phyloP scores from a whole-genome alignment of 116 monocot species.

The Papilionanthe hybrid region DNA sequence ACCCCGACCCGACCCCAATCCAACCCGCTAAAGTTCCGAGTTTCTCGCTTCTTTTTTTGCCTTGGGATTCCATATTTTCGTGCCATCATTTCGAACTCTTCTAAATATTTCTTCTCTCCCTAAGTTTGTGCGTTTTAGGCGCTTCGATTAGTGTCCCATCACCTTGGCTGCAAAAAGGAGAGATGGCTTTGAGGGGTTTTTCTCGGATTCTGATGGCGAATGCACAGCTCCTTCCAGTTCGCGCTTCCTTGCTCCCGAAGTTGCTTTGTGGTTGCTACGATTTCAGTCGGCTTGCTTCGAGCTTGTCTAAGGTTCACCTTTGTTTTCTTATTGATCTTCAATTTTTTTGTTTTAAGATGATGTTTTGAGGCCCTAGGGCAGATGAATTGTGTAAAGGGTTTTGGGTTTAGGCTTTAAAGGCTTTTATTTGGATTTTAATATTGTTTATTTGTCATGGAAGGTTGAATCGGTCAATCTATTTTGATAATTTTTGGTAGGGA shows the following conservation, averaged over 20 bases:
- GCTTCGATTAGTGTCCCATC: not conserved
- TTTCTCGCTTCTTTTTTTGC: not conserved
- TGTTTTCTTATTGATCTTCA: not conserved
- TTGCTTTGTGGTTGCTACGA: not conserved
- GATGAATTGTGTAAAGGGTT: not conserved
- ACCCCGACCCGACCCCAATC: not conserved
- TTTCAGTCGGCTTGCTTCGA: not conserved
- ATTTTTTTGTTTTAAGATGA: not conserved
- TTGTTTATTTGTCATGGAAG: not conserved
- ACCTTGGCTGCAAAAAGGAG: not conserved
- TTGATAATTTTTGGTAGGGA: not conserved
- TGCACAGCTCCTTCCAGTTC: not conserved
- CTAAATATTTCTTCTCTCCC: not conserved
- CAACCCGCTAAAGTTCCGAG: not conserved
- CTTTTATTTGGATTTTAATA: not conserved
- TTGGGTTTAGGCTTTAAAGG: not conserved
- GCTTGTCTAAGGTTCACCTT: not conserved
- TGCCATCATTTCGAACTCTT: not conserved
- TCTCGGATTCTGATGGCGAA: not conserved
- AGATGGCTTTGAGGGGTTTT: conserved; percentile 7
- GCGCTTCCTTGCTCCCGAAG: not conserved
- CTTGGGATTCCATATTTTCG: not conserved
- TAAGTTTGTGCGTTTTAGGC: not conserved
- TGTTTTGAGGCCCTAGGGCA: not conserved
- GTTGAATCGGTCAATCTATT: not conserved